Evolutionary conservation across 345 rosid genomes (phyloP).

Genomic region (Clausena lansium): DNA sequence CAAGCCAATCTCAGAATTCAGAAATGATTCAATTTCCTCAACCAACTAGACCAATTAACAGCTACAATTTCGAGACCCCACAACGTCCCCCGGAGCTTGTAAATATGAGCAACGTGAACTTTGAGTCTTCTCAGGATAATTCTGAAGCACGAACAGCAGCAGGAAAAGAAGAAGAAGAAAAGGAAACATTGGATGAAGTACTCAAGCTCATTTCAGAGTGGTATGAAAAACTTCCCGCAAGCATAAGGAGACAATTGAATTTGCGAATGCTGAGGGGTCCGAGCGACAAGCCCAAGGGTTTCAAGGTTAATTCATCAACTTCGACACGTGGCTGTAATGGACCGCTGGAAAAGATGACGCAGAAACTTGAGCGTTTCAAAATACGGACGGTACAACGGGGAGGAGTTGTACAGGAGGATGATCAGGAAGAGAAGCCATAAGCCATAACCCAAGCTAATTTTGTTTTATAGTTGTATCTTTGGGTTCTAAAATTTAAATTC

Average conservation of each 20-base stretch:
- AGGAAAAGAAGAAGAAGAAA: background rate
- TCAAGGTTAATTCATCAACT: constrained; percentile 11
- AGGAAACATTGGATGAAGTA: constrained; percentile 19
- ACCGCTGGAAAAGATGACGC: constrained; percentile 10
- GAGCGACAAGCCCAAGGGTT: background rate
- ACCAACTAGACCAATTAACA: constrained; percentile 32
- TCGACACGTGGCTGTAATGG: constrained; percentile 4
- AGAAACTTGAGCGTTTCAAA: constrained; percentile 33
- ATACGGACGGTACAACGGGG: constrained; percentile 20
- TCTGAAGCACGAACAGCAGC: background rate
- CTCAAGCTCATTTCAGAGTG: constrained; percentile 15
- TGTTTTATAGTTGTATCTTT: background rate
- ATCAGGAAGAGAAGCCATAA: background rate
- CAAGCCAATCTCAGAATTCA: background rate
- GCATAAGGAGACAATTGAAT: constrained; percentile 10
- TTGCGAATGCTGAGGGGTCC: constrained; percentile 12
- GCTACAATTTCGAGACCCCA: constrained; percentile 10
- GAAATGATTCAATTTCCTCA: constrained; percentile 24
- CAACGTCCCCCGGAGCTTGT: background rate
- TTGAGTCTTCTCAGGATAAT: background rate
- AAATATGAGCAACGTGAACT: background rate
- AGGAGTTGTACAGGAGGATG: constrained; percentile 17
- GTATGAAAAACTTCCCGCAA: constrained; percentile 27
- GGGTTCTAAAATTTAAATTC: background rate
- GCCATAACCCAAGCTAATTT: background rate